These are phyloP conservation scores for Torulaspora maleeae DNA, from an alignment of 805 yeast genomes.

Conservation along the genomic window DNA sequence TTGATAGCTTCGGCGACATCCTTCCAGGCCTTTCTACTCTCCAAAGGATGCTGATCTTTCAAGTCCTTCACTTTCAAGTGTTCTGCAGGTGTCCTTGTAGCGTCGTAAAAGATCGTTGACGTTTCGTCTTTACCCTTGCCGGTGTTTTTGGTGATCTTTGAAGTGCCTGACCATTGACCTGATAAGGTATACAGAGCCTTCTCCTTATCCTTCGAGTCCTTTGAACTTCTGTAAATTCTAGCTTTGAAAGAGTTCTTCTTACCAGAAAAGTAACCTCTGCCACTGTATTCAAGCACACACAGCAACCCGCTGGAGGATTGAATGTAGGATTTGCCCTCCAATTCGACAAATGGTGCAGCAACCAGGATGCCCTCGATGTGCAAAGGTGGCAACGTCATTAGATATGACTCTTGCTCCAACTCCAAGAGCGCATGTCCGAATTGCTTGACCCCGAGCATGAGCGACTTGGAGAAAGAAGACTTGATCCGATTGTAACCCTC, in stretches of 20 bases:
- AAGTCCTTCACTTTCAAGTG: constrained; percentile 72
- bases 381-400: constrained; percentile 86
- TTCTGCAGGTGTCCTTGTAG: constrained; percentile 46
- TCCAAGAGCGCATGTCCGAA: constrained; percentile 82
- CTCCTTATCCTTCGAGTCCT: constrained; percentile 48
- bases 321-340: constrained; percentile 83
- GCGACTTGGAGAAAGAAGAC: constrained; percentile 73
- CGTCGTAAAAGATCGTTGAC: constrained; percentile 59
- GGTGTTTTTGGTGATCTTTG: constrained; percentile 56
- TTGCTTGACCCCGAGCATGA: constrained; percentile 81
- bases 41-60: constrained; percentile 73
- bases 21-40: constrained; percentile 84
- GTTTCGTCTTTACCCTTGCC: constrained; percentile 31
- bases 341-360: constrained; percentile 91
- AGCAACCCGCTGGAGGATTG: constrained; percentile 76
- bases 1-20: constrained; percentile 85
- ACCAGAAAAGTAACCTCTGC: constrained; percentile 93
- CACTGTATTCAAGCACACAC: constrained; percentile 72
- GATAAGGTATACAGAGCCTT: constrained; percentile 70
- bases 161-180: constrained; percentile 90
- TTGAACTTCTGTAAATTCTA: constrained; percentile 55
- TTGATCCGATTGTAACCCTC: constrained; percentile 90
- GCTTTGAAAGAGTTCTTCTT: constrained; percentile 92
- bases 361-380: constrained; percentile 91
- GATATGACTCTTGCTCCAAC: constrained; percentile 60